Evolutionary conservation across 805 yeast genomes (phyloP), one percentile per base, ranked within the genome.

Genomic region (Barnettozyma wickerhamii): DNA sequence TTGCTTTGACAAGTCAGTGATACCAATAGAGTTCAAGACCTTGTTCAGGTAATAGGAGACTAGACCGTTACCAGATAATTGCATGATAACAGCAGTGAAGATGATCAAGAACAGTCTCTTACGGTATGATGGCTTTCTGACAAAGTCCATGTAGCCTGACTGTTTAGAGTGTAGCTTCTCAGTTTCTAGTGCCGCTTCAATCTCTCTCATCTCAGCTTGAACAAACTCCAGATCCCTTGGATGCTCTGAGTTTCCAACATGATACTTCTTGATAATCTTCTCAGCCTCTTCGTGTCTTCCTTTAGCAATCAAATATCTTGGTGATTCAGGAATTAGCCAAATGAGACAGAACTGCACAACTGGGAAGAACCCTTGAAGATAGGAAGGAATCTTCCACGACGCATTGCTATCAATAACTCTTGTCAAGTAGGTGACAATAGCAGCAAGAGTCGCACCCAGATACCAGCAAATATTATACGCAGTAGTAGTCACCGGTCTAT

Each of bases 301-400:
- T 47, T 62, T 63, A 19, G 65, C 55, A 38, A 72, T 51, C 36
- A 62, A 61, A 49, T 42, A 73, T 51, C 78, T 60, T 46, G 78
- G 78, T 19, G 72, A 65, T 55, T 73, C 78, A 17, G 79, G 79
- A 40, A 69, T 60, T 10, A 63, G 64, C 14, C 35, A 68, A 33
- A 69, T 42, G 18, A 65, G 51, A 5, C 45, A 4, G 7, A 64
- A 18, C 52, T 72, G 79, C 24, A 69, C 10, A 4, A 66, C 19
- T 4, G 81, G 79, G 47, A 71, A 59, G 10, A 63, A 51, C 30
- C 69, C 74, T 57, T 77, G 82, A 32, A 76, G 45, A 35, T 64
- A 63, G 6, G 77, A 64, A 28, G 82, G 81, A 38, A 75, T 60
- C 56, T 75, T 71, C 81, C 81, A 76, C 28, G 69, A 60, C 65